Evolutionary conservation across 768 basidiomycete species (phyloP).

Genomic region (Cystobasidium onofrii): DNA sequence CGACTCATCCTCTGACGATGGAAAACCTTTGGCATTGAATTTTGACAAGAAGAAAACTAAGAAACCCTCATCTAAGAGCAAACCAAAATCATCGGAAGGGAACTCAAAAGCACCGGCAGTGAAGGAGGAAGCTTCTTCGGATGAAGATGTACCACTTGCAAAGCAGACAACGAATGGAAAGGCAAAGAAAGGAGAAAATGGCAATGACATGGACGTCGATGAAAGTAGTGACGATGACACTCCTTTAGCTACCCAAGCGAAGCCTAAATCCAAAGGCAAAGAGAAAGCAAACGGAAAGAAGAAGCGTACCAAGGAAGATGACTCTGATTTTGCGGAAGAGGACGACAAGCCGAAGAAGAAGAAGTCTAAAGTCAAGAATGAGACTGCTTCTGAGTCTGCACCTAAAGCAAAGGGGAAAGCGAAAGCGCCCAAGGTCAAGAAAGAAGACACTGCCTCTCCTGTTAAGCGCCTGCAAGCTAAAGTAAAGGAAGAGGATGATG

Average conservation of each 20-base stretch:
- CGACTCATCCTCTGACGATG: neutral
- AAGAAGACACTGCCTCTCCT: constrained; percentile 49
- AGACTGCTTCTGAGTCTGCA: constrained; percentile 49
- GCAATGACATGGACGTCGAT: constrained; percentile 34
- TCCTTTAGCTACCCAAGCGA: constrained; percentile 16
- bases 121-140: constrained; percentile 2
- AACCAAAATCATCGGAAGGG: neutral
- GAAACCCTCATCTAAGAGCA: constrained; percentile 11
- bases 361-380: constrained; percentile 47
- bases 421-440: constrained; percentile 47
- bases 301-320: constrained; percentile 23
- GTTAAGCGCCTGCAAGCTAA: constrained; percentile 47
- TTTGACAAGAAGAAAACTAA: constrained; percentile 13
- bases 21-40: constrained; percentile 45
- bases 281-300: constrained; percentile 47
- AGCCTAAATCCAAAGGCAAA: constrained; percentile 36
- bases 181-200: constrained; percentile 45
- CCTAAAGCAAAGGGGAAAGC: constrained; percentile 47
- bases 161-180: constrained; percentile 39
- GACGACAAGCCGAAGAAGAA: constrained; percentile 49
- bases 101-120: neutral
- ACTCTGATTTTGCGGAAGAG: constrained; percentile 28
- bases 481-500: constrained; percentile 43
- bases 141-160: constrained; percentile 31
- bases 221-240: constrained; percentile 17